phyloP scores from a whole-genome alignment of 2,329 filamentous ascomycete genomes.

The Verticillium tricorpus region DNA sequence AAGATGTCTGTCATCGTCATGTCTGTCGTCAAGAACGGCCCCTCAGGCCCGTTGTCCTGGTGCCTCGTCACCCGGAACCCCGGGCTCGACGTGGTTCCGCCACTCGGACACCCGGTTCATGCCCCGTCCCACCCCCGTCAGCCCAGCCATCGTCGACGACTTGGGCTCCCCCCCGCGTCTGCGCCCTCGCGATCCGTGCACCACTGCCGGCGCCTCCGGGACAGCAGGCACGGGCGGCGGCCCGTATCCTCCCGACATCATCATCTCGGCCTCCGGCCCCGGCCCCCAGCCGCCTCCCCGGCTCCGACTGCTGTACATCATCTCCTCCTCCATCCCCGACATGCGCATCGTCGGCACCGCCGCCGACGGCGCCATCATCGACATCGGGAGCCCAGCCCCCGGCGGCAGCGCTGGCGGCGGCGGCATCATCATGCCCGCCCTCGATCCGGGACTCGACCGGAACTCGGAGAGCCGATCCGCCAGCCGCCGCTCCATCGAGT shows the following conservation, averaged over 20 bases:
- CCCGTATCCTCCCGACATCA: neutral
- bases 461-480: conserved; percentile 46
- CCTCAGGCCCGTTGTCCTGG: conserved; percentile 12
- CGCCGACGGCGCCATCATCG: neutral
- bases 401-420: conserved; percentile 7
- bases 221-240: conserved; percentile 7
- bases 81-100: conserved; percentile 42
- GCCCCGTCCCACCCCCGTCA: conserved; percentile 39
- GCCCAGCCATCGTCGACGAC: conserved; percentile 42
- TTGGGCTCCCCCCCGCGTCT: conserved; percentile 23
- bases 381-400: neutral
- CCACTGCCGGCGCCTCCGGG: conserved; percentile 15
- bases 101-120: conserved; percentile 45
- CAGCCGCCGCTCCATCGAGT: conserved; percentile 44
- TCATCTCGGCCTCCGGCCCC: neutral
- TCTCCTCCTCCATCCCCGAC: neutral
- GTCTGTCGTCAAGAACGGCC: neutral
- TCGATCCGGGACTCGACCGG: conserved; percentile 24
- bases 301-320: neutral
- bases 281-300: neutral
- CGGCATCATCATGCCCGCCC: conserved; percentile 10
- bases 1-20: conserved; percentile 1
- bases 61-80: conserved; percentile 25
- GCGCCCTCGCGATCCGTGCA: conserved; percentile 21
- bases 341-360: neutral